Percentiles rank a stretch among this genome's conserved stretches.
Conservation (phyloP, 129 eudicot species). For the Sambucus nigra region DNA sequence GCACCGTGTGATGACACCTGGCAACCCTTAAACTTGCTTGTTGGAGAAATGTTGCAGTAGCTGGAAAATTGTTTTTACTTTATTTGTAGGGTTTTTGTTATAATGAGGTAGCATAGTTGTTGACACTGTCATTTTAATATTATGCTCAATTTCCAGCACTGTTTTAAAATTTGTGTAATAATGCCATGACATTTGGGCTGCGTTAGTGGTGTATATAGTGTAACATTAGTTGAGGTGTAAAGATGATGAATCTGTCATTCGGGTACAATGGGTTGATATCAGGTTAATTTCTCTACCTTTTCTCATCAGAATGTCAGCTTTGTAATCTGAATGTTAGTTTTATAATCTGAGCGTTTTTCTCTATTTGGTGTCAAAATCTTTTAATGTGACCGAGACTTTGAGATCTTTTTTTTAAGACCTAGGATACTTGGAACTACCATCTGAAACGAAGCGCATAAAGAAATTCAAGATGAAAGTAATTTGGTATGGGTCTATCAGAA, state of each 20-base stretch:
- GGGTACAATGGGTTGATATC: too few species aligned
- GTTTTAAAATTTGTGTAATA: conserved; percentile 16
- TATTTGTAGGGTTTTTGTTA: conserved; percentile 29
- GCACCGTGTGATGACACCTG: conserved; percentile 8
- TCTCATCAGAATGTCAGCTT: conserved; percentile 1
- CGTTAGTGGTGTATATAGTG: conserved; percentile 26
- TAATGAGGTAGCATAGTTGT: conserved; percentile 15
- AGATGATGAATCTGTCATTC: conserved; percentile 9
- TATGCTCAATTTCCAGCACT: conserved; percentile 12
- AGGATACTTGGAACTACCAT: too few species aligned
- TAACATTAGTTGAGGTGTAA: conserved; percentile 25
- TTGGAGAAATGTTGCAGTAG: conserved; percentile 7
- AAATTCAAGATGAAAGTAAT: too few species aligned
- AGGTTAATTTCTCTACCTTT: too few species aligned
- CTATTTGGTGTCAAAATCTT: too few species aligned
- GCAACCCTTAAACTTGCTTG: too few species aligned
- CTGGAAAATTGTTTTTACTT: conserved; percentile 4
- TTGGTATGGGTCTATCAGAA: too few species aligned
- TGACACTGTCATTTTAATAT: background rate
- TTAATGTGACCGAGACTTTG: too few species aligned
- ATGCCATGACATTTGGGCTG: conserved; percentile 11
- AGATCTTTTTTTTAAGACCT: too few species aligned
- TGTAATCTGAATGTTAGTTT: conserved; percentile 2
- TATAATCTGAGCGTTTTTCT: too few species aligned
- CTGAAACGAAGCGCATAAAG: too few species aligned